Evolutionary conservation across 2,329 filamentous ascomycete species (phyloP).

Genomic region (Fusarium mundagurra): DNA sequence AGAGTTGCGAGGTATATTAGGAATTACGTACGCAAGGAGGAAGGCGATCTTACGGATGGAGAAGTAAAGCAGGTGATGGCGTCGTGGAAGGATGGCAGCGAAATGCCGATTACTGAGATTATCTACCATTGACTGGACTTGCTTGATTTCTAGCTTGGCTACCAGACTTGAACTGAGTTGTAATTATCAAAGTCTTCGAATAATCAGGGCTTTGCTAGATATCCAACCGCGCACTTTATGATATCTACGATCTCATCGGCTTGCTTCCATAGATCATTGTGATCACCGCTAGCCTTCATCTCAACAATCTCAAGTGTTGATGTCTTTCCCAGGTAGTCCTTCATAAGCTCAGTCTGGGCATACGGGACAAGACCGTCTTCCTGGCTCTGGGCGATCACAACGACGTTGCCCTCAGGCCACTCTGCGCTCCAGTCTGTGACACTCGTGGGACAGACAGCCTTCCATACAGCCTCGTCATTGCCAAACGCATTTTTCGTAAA

Average conservation of each 20-base stretch:
- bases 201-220: neutral
- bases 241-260: neutral
- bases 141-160: neutral
- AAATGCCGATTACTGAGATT: neutral
- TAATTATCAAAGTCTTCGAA: fast-evolving
- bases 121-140: neutral
- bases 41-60: neutral
- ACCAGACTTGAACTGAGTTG: neutral
- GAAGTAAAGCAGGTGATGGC: fast-evolving
- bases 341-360: neutral
- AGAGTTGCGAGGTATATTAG: neutral
- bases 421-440: neutral
- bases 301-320: neutral
- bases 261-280: neutral
- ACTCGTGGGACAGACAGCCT: neutral
- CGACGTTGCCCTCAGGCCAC: neutral
- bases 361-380: neutral
- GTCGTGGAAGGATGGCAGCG: neutral
- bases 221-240: neutral
- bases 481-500: slow-evolving; percentile 5
- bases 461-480: neutral
- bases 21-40: too few species aligned
- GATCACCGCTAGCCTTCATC: neutral
- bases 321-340: fast-evolving
- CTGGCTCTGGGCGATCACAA: neutral